Base-by-base conservation (phyloP, 2,329 filamentous ascomycete genomes). In the Atkinsonella hypoxylon region DNA sequence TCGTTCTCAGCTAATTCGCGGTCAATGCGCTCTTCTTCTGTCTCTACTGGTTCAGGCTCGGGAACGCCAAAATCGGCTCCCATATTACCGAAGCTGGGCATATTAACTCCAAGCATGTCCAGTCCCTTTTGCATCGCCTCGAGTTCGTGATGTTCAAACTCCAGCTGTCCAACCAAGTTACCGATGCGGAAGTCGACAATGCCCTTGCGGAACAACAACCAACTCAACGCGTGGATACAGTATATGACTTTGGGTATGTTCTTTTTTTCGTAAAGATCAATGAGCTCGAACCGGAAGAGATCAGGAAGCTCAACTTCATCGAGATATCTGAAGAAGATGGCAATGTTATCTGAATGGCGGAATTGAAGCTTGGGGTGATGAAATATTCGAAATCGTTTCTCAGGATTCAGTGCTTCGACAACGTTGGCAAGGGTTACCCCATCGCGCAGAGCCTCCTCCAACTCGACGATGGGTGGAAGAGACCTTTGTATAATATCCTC, bases 161-260 rank as follows among this genome's bases (percentile, higher is more conserved):
- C 87, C 4, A 98, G 79, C 64, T 98, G 91, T 34, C 93, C 93
- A 51, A 98, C 89, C 42, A 98, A 75, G 61, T 98, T 98, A 15
- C 91, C 93, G 61, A 98, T 98, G 9, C 90, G 83, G 67, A 98
- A 97, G 62, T 90, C 85, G 39, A 97, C 86, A 55, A 97, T 89
- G 1, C 93, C 91, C 65, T 96, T 93, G 46, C 93, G 85, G 67
- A 88, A 96, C 11, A 98, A 75, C n/a, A 98, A 76, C 89, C 91
- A 98, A 64, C 91, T 97, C 17, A 98, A 74, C 0, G 93, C 93
- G 62, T 98, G 93, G 48, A 98, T 93, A 64, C 93, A 98, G 70
- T 98, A 95, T 55, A 98, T 98, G 64, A 97, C 94, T 67, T 97
- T 98, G 4, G 93, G 93, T 1, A 97, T 94, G 61, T 98, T 98